A percentile compares a stretch with the other conserved stretches of the same genome.
Conservation (phyloP, 2,329 filamentous ascomycete species). For the Fusarium decemcellulare region DNA sequence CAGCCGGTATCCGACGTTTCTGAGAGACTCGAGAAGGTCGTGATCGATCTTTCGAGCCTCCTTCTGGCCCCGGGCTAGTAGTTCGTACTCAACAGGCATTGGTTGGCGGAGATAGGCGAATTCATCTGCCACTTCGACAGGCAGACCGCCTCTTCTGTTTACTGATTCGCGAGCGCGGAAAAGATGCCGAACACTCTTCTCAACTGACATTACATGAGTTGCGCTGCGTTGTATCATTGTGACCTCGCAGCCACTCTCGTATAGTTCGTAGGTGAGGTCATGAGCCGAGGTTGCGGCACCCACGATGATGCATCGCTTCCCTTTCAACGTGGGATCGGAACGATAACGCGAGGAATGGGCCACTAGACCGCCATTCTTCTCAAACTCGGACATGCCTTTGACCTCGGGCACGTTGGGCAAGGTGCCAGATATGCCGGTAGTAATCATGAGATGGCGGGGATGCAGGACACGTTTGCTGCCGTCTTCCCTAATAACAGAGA, state of each 20-base stretch:
- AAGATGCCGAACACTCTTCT: not conserved
- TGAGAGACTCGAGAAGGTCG: not conserved
- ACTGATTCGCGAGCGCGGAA: not conserved
- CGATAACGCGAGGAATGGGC: not conserved
- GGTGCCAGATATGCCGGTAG: not conserved
- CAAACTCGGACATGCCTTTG: not conserved
- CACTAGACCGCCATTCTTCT: not conserved
- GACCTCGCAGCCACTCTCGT: not conserved
- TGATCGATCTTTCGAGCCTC: not conserved
- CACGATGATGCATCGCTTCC: not conserved
- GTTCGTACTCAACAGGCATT: not conserved
- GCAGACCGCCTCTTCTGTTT: not conserved
- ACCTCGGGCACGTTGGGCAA: not conserved
- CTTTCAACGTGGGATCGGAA: not conserved
- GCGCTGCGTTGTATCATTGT: not conserved
- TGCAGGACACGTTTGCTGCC: not conserved
- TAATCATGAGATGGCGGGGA: not conserved
- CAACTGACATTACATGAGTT: not conserved
- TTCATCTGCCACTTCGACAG: not conserved
- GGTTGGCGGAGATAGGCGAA: not conserved
- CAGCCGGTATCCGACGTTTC: slow-evolving; percentile 13
- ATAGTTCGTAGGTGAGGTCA: not conserved
- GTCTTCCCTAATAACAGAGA: not conserved
- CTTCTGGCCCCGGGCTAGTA: not conserved
- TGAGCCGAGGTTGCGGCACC: not conserved